phyloP scores from a whole-genome alignment of 2,329 filamentous ascomycete genomes.

The Penicillium sp. region DNA sequence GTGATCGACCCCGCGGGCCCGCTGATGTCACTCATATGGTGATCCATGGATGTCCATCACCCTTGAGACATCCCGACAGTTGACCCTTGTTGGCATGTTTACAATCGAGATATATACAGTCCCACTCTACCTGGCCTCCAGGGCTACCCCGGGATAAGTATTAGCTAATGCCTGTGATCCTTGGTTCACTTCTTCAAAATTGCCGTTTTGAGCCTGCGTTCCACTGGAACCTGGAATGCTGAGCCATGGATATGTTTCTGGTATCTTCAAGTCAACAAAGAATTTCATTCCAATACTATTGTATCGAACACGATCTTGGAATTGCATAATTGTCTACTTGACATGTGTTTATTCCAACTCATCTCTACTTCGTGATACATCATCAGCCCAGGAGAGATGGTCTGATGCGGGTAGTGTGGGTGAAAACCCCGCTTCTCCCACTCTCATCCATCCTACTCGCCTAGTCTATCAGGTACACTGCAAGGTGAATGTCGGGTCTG shows the following conservation, averaged over 20 bases:
- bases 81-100: too few relatives aligned
- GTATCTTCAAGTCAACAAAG: too few relatives aligned
- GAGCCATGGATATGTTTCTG: neutral
- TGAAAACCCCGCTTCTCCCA: neutral
- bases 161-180: neutral
- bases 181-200: conserved; percentile 1
- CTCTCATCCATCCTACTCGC: neutral
- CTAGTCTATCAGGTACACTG: too few relatives aligned
- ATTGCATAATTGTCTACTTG: neutral
- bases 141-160: too few relatives aligned
- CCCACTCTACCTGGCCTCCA: too few relatives aligned
- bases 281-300: too few relatives aligned
- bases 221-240: neutral
- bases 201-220: neutral
- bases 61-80: neutral
- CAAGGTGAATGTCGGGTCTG: too few relatives aligned
- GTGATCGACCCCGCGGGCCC: conserved; percentile 7
- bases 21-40: conserved; percentile 11
- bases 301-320: too few relatives aligned
- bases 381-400: too few relatives aligned
- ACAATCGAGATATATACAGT: too few relatives aligned
- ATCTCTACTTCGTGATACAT: too few relatives aligned
- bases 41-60: neutral
- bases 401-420: neutral
- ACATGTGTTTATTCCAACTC: neutral